Evolutionary conservation across 2,329 filamentous ascomycete genomes (phyloP).

Genomic region (Dactylellina parvicollis): DNA sequence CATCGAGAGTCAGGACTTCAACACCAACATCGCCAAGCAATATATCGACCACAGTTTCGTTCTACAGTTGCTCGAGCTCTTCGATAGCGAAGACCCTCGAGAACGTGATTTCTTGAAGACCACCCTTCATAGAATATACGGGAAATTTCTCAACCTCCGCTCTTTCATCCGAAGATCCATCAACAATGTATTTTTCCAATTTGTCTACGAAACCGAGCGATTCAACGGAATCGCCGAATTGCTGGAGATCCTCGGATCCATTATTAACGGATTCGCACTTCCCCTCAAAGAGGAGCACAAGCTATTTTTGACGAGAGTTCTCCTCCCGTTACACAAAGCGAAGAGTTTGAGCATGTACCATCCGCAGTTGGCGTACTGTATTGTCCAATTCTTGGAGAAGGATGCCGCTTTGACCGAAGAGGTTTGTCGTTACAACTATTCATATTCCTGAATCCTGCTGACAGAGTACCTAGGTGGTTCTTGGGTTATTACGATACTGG

Average conservation of each 20-base stretch:
- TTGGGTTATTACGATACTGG: constrained; percentile 95
- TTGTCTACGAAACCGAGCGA: constrained; percentile 96
- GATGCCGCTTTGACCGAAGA: constrained; percentile 97
- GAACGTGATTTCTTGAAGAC: constrained; percentile 98
- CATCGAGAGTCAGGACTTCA: constrained; percentile 99
- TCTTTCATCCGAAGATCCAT: constrained; percentile 98
- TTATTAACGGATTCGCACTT: constrained; percentile 97
- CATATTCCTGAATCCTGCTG: background rate
- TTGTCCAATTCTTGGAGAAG: constrained; percentile 98
- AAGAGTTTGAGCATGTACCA: constrained; percentile 99
- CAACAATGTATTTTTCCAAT: constrained; percentile 99
- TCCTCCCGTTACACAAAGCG: constrained; percentile 95
- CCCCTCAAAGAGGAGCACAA: constrained; percentile 99
- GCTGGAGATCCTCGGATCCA: constrained; percentile 94
- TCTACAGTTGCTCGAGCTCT: constrained; percentile 90
- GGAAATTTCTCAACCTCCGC: constrained; percentile 96
- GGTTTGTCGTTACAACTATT: constrained; percentile 66
- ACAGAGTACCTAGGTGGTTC: constrained; percentile 75
- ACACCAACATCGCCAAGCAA: constrained; percentile 98
- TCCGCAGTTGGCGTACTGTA: constrained; percentile 96
- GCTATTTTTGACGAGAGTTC: constrained; percentile 90
- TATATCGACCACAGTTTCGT: constrained; percentile 99
- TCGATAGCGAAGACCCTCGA: constrained; percentile 96
- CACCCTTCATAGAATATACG: constrained; percentile 95
- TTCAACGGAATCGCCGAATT: constrained; percentile 98